These are phyloP conservation scores for Cronartium quercuum DNA, from an alignment of 1,284 basidiomycete genomes.

Conservation along the genomic window DNA sequence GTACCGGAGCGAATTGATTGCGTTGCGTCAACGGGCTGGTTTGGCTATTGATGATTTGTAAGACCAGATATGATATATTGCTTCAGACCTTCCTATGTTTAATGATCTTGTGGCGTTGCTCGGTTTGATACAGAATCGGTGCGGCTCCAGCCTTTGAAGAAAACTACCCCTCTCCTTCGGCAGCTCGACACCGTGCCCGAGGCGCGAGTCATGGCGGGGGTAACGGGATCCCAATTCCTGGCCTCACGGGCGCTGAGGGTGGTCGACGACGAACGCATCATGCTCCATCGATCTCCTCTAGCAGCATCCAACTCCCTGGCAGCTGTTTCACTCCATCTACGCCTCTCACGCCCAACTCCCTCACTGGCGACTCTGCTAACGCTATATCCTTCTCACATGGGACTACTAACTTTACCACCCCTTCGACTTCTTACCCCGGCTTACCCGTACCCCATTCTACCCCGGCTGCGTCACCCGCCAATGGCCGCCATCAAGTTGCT, in stretches of 20 bases:
- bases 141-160: constrained; percentile 9
- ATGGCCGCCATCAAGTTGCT: constrained; percentile 4
- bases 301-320: constrained; percentile 15
- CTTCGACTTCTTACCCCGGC: constrained; percentile 31
- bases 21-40: constrained; percentile 59
- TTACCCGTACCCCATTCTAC: constrained; percentile 31
- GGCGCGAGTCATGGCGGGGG: constrained; percentile 6
- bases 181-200: constrained; percentile 16
- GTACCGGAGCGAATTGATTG: constrained; percentile 70
- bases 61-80: neutral
- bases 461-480: constrained; percentile 20
- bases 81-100: neutral
- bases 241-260: neutral
- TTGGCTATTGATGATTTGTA: constrained; percentile 34
- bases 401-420: constrained; percentile 16
- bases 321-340: constrained; percentile 12
- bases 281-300: constrained; percentile 22
- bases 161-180: constrained; percentile 4
- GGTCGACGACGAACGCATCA: constrained; percentile 14
- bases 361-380: constrained; percentile 25
- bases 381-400: neutral
- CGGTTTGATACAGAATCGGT: constrained; percentile 18
- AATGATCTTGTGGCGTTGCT: neutral
- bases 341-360: constrained; percentile 23
- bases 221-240: constrained; percentile 26